A percentile compares a stretch with the other conserved stretches of the same genome.
Conservation (phyloP, 805 yeast genomes). For the Saccharomyces eubayanus region DNA sequence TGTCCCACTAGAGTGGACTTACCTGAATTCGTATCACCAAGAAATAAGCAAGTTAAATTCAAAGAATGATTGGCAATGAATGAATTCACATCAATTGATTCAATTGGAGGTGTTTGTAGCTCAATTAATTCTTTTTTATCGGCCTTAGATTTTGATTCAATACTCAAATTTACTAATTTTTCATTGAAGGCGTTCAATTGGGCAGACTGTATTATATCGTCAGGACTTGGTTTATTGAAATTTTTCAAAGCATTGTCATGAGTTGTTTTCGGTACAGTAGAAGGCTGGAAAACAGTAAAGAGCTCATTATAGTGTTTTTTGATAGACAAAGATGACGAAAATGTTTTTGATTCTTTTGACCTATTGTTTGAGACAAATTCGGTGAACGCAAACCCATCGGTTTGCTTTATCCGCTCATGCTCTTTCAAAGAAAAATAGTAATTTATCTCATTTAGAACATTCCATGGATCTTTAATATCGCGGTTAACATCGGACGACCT, state of each 20-base stretch:
- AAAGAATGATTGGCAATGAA: background rate
- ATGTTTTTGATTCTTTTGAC: background rate
- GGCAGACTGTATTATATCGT: constrained; percentile 56
- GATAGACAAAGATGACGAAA: background rate
- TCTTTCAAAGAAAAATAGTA: background rate
- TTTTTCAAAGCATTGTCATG: constrained; percentile 35
- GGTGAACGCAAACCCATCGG: background rate
- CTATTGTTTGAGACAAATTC: background rate
- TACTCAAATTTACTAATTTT: constrained; percentile 16
- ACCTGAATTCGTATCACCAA: constrained; percentile 11
- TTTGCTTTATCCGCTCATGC: background rate
- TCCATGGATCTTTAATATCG: constrained; percentile 2
- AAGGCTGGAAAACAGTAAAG: constrained; percentile 29
- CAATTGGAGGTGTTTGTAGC: constrained; percentile 1
- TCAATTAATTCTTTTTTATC: background rate
- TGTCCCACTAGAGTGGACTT: constrained; percentile 13
- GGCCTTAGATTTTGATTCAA: background rate
- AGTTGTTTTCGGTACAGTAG: constrained; percentile 33
- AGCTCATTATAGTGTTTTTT: constrained; percentile 19
- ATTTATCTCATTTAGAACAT: background rate
- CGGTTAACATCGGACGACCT: background rate
- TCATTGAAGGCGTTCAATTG: constrained; percentile 42
- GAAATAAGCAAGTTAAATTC: background rate
- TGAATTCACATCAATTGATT: background rate
- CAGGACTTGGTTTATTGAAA: constrained; percentile 72